phyloP scores from a whole-genome alignment of 1,284 basidiomycete species.

The Malassezia nana region DNA sequence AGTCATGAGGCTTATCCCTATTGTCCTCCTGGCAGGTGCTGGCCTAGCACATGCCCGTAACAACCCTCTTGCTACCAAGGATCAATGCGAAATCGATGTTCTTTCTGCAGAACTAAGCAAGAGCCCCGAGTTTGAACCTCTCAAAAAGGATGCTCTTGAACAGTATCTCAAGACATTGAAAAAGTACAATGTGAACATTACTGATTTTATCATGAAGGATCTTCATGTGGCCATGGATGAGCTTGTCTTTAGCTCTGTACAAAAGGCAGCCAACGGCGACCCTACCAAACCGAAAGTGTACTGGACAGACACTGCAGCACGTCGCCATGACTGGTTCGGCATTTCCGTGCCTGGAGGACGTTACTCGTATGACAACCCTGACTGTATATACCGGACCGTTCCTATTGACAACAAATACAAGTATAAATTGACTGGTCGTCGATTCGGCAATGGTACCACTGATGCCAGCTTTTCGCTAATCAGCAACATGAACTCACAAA shows the following conservation, averaged over 20 bases:
- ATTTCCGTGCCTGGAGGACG: conserved; percentile 9
- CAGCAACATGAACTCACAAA: conserved; percentile 15
- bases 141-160: background rate
- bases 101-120: background rate
- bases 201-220: background rate
- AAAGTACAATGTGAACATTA: conserved; percentile 10
- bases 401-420: conserved; percentile 16
- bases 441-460: conserved; percentile 6
- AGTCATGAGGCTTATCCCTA: background rate
- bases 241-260: conserved; percentile 15
- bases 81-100: conserved; percentile 10
- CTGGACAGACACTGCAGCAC: conserved; percentile 15
- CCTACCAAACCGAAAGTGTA: conserved; percentile 10
- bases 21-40: background rate
- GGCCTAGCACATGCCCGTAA: background rate
- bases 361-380: conserved; percentile 20
- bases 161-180: conserved; percentile 11
- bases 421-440: conserved; percentile 11
- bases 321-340: conserved; percentile 12
- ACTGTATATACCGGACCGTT: conserved; percentile 15
- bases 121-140: background rate
- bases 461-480: conserved; percentile 16
- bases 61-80: conserved; percentile 15
- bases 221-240: conserved; percentile 11
- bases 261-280: conserved; percentile 14